Conservation (phyloP, 768 basidiomycete species). For the Paxillus involutus region DNA sequence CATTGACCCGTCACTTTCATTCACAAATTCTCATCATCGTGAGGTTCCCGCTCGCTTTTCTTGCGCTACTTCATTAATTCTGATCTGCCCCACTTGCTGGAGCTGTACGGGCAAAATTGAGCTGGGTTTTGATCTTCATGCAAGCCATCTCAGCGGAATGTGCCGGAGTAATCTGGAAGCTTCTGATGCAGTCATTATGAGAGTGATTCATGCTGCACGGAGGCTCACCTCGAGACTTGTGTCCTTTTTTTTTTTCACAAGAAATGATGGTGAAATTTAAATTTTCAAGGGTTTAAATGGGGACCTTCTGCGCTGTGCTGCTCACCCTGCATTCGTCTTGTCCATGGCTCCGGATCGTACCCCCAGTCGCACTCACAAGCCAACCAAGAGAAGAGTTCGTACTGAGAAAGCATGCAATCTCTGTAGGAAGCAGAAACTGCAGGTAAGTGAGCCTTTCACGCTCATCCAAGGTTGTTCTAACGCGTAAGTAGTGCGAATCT, state of each 20-base stretch:
- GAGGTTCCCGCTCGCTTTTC: conserved; percentile 26
- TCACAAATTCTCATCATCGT: conserved; percentile 30
- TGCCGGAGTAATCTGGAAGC: conserved; percentile 13
- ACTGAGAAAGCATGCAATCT: conserved; percentile 12
- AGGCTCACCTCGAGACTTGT: conserved; percentile 4
- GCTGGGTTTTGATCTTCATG: conserved; percentile 13
- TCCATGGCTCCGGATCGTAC: conserved; percentile 13
- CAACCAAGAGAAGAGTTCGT: conserved; percentile 15
- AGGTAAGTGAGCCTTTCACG: conserved; percentile 12
- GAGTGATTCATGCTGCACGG: conserved; percentile 10
- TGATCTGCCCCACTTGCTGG: conserved; percentile 14
- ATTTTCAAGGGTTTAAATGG: conserved; percentile 20
- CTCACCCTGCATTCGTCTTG: conserved; percentile 10
- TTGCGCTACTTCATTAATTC: conserved; percentile 28
- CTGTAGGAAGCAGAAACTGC: conserved; percentile 18
- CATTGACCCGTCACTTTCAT: conserved; percentile 22
- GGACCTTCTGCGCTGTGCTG: not conserved
- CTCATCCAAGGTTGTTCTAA: conserved; percentile 1
- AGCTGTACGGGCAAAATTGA: conserved; percentile 8
- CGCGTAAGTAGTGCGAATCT: conserved; percentile 16
- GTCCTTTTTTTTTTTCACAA: conserved; percentile 1
- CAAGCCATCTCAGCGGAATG: conserved; percentile 8
- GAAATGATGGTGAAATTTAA: conserved; percentile 1
- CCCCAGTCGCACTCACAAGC: conserved; percentile 6
- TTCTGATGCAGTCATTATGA: conserved; percentile 12